phyloP scores from a whole-genome alignment of 106 monocot genomes.

The Cymbidium sinense region DNA sequence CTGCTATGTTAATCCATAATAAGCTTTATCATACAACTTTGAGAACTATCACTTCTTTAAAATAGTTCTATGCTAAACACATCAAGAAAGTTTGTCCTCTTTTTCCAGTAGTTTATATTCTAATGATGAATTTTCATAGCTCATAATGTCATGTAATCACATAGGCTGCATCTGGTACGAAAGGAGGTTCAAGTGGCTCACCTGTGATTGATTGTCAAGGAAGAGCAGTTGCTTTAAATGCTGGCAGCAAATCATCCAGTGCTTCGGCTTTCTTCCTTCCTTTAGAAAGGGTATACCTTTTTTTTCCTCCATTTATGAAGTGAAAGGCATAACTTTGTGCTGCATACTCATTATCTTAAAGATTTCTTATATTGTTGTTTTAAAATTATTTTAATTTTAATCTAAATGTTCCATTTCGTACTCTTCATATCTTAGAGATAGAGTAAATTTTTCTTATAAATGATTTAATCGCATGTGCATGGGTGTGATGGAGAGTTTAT shows the following conservation, averaged over 20 bases:
- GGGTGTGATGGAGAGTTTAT: neutral
- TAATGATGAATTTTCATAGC: neutral
- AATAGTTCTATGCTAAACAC: neutral
- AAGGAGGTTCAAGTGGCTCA: constrained; percentile 97
- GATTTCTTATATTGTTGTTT: no score
- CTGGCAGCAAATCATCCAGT: constrained; percentile 95
- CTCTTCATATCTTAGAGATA: no score
- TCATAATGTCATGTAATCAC: neutral
- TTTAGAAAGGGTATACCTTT: constrained; percentile 56
- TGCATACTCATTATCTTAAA: neutral
- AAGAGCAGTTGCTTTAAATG: constrained; percentile 95
- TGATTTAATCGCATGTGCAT: neutral
- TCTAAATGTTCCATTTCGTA: no score
- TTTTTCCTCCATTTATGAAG: neutral
- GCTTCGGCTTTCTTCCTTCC: constrained; percentile 97
- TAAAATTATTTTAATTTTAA: no score
- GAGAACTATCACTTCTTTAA: neutral
- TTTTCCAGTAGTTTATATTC: neutral
- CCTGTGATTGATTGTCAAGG: constrained; percentile 88
- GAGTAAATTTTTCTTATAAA: neutral
- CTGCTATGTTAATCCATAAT: neutral
- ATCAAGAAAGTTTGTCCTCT: neutral
- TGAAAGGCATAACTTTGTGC: neutral
- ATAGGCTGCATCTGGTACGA: constrained; percentile 94
- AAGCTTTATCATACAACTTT: neutral